Evolutionary conservation across 345 rosid genomes (phyloP), one percentile per base, ranked within the genome.

Genomic region (Anacardium occidentale): DNA sequence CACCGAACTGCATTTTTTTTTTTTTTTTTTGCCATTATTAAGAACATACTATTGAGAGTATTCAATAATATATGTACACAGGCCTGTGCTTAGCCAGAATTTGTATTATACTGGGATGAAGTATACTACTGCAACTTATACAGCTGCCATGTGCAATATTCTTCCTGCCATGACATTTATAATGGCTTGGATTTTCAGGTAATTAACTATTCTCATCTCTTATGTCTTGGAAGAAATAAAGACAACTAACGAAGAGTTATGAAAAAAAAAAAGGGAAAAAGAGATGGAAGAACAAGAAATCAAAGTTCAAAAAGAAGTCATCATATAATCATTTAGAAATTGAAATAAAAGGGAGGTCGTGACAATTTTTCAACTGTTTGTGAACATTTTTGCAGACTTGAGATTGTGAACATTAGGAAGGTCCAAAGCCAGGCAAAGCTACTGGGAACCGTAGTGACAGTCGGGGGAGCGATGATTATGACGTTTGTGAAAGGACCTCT

Each of bases 131-230:
- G 90, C 97, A 26, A 89, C 92, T 13, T 91, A 86, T 80, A 85
- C 94, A 10, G 83, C 89, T 8, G 90, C 94, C 50, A 76, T 89
- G 72, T 72, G 84, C 77, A 91, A 91, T 68, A 76, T 85, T 74
- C 89, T 91, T 76, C 97, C 97, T 48, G 90, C 94, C 7, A 70
- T 90, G 42, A 84, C 96, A 55, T 90, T 90, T 51, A 47, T 84
- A 13, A 76, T 88, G 82, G 96, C 93, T 34, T 90, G 86, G 75
- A 69, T 90, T 3, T 82, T 80, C 64, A 66, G 85, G 95, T 90
- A 69, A 78, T 0, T 21, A 20, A 78, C 2, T 21, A 20, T 24
- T n/a, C 11, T 18, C 26, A 64, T 62, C 14, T 40, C 17, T 11
- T 60, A 13, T 20, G 1, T 18, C 44, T 60, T 58, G 10, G 25